Evolutionary conservation across 1,139 yeast genomes (phyloP), one percentile per base, ranked within the genome.

Genomic region (Candida sanyaensis): DNA sequence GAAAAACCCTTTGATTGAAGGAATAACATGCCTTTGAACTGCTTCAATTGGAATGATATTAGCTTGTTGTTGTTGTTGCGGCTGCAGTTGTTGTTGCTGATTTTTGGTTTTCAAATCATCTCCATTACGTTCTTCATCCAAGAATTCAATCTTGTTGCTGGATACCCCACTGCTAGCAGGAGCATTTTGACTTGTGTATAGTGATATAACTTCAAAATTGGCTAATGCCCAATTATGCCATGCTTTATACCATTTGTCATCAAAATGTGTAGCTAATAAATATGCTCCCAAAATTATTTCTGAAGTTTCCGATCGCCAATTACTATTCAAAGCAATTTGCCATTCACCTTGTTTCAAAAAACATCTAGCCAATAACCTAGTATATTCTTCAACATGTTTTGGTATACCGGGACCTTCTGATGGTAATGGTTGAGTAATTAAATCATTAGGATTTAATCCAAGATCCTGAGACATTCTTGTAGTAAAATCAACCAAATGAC

Each of bases 181-280:
- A 38, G 62, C 63, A 37, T 63, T 65, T 45, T 71, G 76, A 11
- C 79, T 68, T 0, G 84, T 78, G 56, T 75, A 75, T 45, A 86
- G 75, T 0, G 97, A 87, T 28, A 93, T 88, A 1, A 92, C 97
- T 62, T 92, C 97, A 64, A 91, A 95, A 65, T 95, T 95, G 0
- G 99, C 97, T 59, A 95, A 73, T 0, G 99, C 99, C 99, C 99
- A 95, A 62, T 91, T 92, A 62, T 95, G 99, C 99, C 99, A 95
- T 23, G 99, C 99, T 61, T 95, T 93, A 63, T 95, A 95, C 97
- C 99, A 95, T 39, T 81, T 80, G 42, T 81, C 78, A 63, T 93
- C 98, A 65, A 93, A 93, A 63, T 92, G 97, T 0, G 99, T 93
- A 0, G 99, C 98, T 55, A 93, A 75, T 50, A 92, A 73, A 64